Evolutionary conservation across 495 filamentous ascomycete species (phyloP), one percentile per base, ranked within the genome.

Genomic region (Lepraria neglecta): DNA sequence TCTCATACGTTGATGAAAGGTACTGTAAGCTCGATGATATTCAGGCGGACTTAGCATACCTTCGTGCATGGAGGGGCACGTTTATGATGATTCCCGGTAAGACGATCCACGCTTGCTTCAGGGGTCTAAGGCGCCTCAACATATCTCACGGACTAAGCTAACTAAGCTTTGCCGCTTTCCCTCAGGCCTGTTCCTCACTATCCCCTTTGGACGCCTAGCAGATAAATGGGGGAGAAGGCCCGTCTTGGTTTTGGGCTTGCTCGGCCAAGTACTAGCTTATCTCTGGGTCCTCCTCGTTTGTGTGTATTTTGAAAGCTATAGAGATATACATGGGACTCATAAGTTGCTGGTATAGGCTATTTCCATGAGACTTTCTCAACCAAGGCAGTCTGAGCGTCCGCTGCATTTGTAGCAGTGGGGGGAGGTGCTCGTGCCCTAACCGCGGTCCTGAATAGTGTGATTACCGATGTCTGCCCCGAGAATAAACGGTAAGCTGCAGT

Each of bases 211-310:
- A 28, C 64, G 75, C 21, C 65, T 76, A 2, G 64, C 70, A 15
- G 71, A 74, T 67, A 78, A 71, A 46, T 77, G 74, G 59, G 79
- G 79, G 11, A 73, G 78, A 52, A 76, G 71, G 44, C 74, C 74
- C 2, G 71, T 81, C 35, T 58, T 74, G 6, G 68, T 68, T n/a
- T 61, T 77, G 33, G 63, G 68, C 5, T 46, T 75, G 6, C 7
- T 71, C 24, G 78, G 77, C 6, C 63, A 74, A 44, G 33, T 71
- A 1, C 58, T 78, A 0, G 61, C 68, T 33, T 64, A 76, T 24
- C 35, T 74, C 0, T 74, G 73, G 63, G 59, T 71, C 10, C 72
- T 73, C 31, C 27, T 74, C 38, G 70, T 78, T 0, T 72, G 70
- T 68, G 71, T 68, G 75, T 76, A 51, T 24, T 31, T 52, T 50